phyloP scores from a whole-genome alignment of 768 basidiomycete species.

The Amanita pseudoporphyria region DNA sequence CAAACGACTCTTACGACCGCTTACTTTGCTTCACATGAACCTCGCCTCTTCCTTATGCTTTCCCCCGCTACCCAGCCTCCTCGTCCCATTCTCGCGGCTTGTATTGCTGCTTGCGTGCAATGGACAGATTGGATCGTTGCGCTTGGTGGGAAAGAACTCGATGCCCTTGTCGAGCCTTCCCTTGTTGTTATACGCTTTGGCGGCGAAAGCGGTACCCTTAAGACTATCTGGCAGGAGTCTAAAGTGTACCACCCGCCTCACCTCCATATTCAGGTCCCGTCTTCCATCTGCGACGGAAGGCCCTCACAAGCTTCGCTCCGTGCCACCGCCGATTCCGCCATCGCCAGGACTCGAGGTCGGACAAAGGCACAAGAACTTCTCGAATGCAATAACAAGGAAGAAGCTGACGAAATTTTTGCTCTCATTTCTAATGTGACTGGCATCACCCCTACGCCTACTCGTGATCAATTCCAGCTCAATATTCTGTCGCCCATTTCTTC shows the following conservation, averaged over 20 bases:
- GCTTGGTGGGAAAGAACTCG: conserved; percentile 25
- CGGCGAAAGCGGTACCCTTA: conserved; percentile 16
- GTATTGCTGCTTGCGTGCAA: conserved; percentile 20
- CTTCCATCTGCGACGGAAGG: conserved; percentile 9
- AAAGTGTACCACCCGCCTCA: conserved; percentile 2
- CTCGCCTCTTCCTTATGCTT: conserved; percentile 18
- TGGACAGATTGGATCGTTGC: conserved; percentile 29
- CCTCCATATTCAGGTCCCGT: conserved; percentile 11
- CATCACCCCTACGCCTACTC: conserved; percentile 26
- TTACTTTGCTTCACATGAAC: conserved; percentile 12
- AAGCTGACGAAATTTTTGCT: conserved; percentile 27
- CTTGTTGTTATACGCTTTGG: conserved; percentile 20
- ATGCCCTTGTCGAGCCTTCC: conserved; percentile 22
- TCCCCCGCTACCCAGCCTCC: conserved; percentile 22
- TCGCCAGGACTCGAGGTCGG: conserved; percentile 15
- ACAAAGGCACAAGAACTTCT: conserved; percentile 26
- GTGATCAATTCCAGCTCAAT: conserved; percentile 16
- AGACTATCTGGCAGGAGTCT: conserved; percentile 20
- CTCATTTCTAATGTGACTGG: conserved; percentile 22
- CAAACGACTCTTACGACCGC: conserved; percentile 20
- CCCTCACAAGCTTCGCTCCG: conserved; percentile 12
- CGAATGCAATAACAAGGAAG: conserved; percentile 20
- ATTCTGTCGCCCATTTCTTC: conserved; percentile 10
- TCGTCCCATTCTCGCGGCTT: conserved; percentile 25
- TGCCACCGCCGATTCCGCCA: conserved; percentile 14